Evolutionary conservation across 371 early-diverging fungal genomes (phyloP), one percentile per base, ranked within the genome.

Genomic region (Coemansia sp.): DNA sequence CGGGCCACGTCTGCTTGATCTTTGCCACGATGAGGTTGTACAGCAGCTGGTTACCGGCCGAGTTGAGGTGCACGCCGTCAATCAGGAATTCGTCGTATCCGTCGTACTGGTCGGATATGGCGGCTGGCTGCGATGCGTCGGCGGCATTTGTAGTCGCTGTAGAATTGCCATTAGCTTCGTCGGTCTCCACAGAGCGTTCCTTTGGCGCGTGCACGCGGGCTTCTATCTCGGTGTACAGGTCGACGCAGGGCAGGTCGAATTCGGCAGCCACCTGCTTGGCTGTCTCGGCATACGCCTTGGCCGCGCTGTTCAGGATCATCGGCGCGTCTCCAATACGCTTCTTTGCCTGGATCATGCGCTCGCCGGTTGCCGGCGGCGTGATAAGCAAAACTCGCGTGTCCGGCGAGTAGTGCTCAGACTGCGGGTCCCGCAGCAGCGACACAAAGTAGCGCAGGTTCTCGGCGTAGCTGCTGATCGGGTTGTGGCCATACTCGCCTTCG

Each of bases 331-430:
- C 55, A 38, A 9, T 39, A 32, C 5, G 16, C 29, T 6, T n/a
- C 32, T 31, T 32, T 32, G 43, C 57, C 47, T 55, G 10, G 3
- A 29, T 6, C 37, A 77, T 72, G 0, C 36, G 60, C 57, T 88
- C 87, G 62, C 88, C 83, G 5, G 89, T 33, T 2, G 89, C 85
- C 5, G 93, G 91, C 6, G 91, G 92, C 0, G 91, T 87, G 51
- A 94, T 81, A 24, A 92, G 51, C 14, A 92, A 74, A 18, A 93
- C 63, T 18, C 81, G 79, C 5, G 86, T 75, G 9, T 79, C 72
- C 0, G 90, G 87, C 9, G 84, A 81, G 50, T 84, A 83, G 36
- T 74, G 77, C 2, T 80, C 72, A 0, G 88, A 88, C 0, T 64
- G 48, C 2, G 88, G 82, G 12, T 77, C 55, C 31, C 72, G 81